Conservation (phyloP, 192 early-diverging fungal genomes). For the Rhizophagus prolifer region DNA sequence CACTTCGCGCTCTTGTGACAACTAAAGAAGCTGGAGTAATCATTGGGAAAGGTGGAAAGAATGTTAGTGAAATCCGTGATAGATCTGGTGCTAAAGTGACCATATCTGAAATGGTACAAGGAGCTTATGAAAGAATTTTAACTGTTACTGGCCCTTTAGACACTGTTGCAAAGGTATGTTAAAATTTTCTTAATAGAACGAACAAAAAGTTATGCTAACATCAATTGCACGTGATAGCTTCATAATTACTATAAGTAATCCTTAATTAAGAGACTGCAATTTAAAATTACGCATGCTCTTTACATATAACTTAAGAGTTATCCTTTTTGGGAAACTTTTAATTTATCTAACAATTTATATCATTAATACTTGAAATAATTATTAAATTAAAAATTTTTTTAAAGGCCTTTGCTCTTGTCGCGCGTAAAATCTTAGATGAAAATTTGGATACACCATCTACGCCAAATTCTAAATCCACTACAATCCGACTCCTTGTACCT, state of each 20-base stretch:
- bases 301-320: background rate
- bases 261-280: background rate
- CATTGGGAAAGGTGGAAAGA: slow-evolving; percentile 85
- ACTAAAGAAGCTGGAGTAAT: slow-evolving; percentile 85
- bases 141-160: slow-evolving; percentile 70
- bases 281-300: background rate
- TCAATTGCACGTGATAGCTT: background rate
- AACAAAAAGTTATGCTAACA: slow-evolving; percentile 1
- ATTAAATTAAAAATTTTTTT: background rate
- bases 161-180: slow-evolving; percentile 64
- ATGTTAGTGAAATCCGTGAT: slow-evolving; percentile 89
- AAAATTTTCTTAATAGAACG: background rate
- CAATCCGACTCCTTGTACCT: slow-evolving; percentile 85
- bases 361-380: background rate
- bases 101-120: slow-evolving; percentile 83
- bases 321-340: background rate
- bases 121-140: slow-evolving; percentile 71
- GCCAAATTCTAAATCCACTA: slow-evolving; percentile 50
- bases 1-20: slow-evolving; percentile 59
- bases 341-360: background rate
- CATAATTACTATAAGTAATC: background rate
- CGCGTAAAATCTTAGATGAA: slow-evolving; percentile 70
- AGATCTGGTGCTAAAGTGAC: slow-evolving; percentile 82
- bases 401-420: slow-evolving; percentile 78
- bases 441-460: slow-evolving; percentile 52